phyloP scores from a whole-genome alignment of 148 eudicot species.

The Suaeda aralocaspica region DNA sequence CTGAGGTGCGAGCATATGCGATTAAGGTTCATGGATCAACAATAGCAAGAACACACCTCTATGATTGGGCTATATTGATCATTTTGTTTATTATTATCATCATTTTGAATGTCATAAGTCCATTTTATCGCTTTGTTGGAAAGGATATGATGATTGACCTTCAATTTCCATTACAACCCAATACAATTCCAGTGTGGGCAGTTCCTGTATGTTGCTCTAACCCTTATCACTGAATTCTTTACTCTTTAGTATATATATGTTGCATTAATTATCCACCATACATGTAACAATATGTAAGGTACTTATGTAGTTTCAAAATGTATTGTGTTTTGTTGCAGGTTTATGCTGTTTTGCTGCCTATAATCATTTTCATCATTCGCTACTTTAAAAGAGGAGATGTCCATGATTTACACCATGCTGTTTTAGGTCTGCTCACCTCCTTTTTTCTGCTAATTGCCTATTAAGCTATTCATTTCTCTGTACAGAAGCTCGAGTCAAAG shows the following conservation, averaged over 20 bases:
- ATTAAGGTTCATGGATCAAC: conserved; percentile 55
- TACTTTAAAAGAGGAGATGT: conserved; percentile 58
- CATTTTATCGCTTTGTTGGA: conserved; percentile 80
- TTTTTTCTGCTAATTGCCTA: no score
- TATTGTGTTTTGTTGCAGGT: conserved; percentile 31
- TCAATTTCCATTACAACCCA: conserved; percentile 56
- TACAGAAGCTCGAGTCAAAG: no score
- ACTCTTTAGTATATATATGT: not conserved
- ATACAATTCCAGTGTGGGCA: conserved; percentile 75
- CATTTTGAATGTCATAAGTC: conserved; percentile 42
- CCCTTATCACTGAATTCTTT: not conserved
- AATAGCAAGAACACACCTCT: conserved; percentile 61
- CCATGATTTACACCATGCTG: conserved; percentile 74
- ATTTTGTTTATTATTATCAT: conserved; percentile 44
- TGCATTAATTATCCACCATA: not conserved
- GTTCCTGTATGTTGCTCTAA: conserved; percentile 58
- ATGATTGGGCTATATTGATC: conserved; percentile 68
- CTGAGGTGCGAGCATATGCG: conserved; percentile 44
- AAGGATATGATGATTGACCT: conserved; percentile 78
- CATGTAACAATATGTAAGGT: not conserved
- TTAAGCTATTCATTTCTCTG: no score
- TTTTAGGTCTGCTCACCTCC: conserved; percentile 58
- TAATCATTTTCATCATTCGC: conserved; percentile 41
- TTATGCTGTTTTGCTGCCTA: conserved; percentile 58
- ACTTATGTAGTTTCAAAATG: not conserved